These are phyloP conservation scores for Aureobasidium sp. DNA, from an alignment of 2,329 filamentous ascomycete species.

Conservation along the genomic window DNA sequence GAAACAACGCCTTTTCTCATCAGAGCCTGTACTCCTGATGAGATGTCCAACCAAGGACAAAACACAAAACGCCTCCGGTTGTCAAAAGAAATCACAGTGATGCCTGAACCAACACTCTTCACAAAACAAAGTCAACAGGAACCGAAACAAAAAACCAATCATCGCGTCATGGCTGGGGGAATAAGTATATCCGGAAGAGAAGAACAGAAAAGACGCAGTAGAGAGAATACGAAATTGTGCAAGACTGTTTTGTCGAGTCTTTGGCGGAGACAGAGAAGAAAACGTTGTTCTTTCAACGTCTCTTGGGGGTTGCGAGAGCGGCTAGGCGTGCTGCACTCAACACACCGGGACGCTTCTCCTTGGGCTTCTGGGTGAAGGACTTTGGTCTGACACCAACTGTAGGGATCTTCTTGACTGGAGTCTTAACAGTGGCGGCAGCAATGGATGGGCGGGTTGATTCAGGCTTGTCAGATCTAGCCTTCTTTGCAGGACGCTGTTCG, in stretches of 20 bases:
- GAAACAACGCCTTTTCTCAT: slow-evolving; percentile 15
- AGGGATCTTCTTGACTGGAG: slow-evolving; percentile 17
- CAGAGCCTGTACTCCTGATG: slow-evolving; percentile 14
- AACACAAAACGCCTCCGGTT: background rate
- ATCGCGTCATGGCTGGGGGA: background rate
- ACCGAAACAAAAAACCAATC: background rate
- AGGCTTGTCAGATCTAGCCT: slow-evolving; percentile 8
- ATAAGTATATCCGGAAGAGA: background rate
- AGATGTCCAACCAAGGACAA: background rate
- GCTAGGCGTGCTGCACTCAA: slow-evolving; percentile 13
- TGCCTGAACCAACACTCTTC: slow-evolving; percentile 25
- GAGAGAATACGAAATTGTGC: background rate
- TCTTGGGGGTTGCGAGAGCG: slow-evolving; percentile 12
- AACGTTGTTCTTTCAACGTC: background rate
- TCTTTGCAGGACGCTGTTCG: slow-evolving; percentile 17
- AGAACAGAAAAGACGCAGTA: background rate
- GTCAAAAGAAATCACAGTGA: background rate
- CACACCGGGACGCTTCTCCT: slow-evolving; percentile 15
- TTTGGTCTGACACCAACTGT: slow-evolving; percentile 27
- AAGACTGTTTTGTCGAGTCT: background rate
- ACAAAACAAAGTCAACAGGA: slow-evolving; percentile 14
- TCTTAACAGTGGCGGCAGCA: slow-evolving; percentile 19
- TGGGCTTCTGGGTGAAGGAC: slow-evolving; percentile 21
- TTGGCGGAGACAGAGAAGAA: background rate
- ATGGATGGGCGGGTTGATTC: slow-evolving; percentile 16